Base-by-base conservation (phyloP, 495 filamentous ascomycete genomes). In the Podospora fimiseda region DNA sequence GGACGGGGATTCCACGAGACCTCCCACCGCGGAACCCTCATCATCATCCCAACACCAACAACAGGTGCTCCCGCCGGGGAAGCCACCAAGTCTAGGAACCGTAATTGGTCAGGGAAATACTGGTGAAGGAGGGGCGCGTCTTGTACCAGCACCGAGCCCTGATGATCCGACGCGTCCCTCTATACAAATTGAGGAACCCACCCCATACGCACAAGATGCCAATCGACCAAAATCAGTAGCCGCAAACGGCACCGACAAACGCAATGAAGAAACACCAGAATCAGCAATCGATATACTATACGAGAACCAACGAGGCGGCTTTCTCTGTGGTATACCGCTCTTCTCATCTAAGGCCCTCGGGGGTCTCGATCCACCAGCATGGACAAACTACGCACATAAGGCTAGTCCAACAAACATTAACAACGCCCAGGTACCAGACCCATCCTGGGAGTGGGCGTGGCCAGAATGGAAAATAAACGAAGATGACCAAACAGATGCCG, bases 381-480 rank as follows among this genome's bases (percentile, higher is more conserved):
- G 94, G 94, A 86, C 89, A 54, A 95, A 89, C 55, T 74, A 73
- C 16, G 80, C 78, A 36, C 79, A 82, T 50, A 82, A 85, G 55
- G 71, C 85, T 22, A 91, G 86, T 52, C 79, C 88, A 15, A 93
- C 94, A 54, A 81, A 93, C 63, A 94, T 95, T 53, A 80, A 84
- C 48, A 94, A 91, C 53, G 90, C 92, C 1, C 94, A 97, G 64
- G 75, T 94, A 2, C 93, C 94, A 0, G 94, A 97, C 64, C 94
- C 94, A 2, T 88, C 85, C 61, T 99, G 94, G 94, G 81, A 86
- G 68, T 98, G 93, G 93, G 85, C 80, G 3, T 99, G 93, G 94
- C 82, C 85, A 52, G 84, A 84, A 36, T 99, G 94, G 94, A 89
- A 87, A 57, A 83, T 96, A 19, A 91, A 99, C 62, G 89, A 90